These are phyloP conservation scores for Yarrowia sp. DNA, from an alignment of 805 yeast species.

Conservation along the genomic window DNA sequence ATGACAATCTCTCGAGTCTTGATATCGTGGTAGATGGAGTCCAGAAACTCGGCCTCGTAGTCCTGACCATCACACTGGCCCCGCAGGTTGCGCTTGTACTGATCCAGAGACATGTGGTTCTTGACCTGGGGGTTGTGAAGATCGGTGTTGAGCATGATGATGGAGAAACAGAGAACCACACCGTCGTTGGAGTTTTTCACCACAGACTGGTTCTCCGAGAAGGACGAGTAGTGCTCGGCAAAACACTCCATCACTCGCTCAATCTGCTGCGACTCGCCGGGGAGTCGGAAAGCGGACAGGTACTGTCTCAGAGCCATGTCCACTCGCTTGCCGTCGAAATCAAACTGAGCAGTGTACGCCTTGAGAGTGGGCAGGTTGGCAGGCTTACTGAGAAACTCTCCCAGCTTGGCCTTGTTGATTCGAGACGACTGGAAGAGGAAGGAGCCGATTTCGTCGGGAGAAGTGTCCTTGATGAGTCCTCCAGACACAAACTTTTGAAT, in stretches of 20 bases:
- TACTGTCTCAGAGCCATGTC: slow-evolving; percentile 91
- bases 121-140: slow-evolving; percentile 91
- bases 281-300: slow-evolving; percentile 83
- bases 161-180: slow-evolving; percentile 86
- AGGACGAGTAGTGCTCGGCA: slow-evolving; percentile 74
- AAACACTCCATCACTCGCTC: slow-evolving; percentile 89
- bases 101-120: slow-evolving; percentile 85
- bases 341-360: slow-evolving; percentile 72
- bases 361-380: slow-evolving; percentile 64
- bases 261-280: slow-evolving; percentile 97
- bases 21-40: slow-evolving; percentile 80
- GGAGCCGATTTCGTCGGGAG: slow-evolving; percentile 66
- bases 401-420: slow-evolving; percentile 84
- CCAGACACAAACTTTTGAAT: slow-evolving; percentile 66
- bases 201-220: slow-evolving; percentile 14
- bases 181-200: slow-evolving; percentile 63
- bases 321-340: slow-evolving; percentile 78
- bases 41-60: slow-evolving; percentile 85
- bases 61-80: slow-evolving; percentile 77
- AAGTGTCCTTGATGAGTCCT: slow-evolving; percentile 63
- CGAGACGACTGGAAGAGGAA: slow-evolving; percentile 83
- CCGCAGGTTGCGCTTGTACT: slow-evolving; percentile 77
- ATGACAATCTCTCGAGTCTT: slow-evolving; percentile 87
- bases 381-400: slow-evolving; percentile 84
- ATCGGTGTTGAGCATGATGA: slow-evolving; percentile 94